Conservation (phyloP, 345 rosid genomes). For the Eucalyptus lansdowneana region DNA sequence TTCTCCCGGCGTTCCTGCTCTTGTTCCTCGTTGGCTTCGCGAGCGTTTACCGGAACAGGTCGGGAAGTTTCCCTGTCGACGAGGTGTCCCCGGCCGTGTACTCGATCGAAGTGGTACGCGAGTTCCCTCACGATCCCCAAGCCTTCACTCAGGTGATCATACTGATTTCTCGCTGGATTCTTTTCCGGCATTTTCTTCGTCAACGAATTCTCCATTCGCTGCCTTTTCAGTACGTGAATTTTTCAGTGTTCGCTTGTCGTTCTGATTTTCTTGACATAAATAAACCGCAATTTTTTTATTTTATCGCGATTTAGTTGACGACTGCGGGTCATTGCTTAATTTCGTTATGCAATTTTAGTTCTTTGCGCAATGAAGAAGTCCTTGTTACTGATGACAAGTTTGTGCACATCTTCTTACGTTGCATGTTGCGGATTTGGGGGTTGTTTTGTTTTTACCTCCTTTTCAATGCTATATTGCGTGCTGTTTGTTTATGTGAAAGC, state of each 20-base stretch:
- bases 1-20: slow-evolving; percentile 12
- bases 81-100: slow-evolving; percentile 2
- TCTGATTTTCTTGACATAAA: not conserved
- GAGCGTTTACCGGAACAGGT: slow-evolving; percentile 17
- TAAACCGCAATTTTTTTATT: not conserved
- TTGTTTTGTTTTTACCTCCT: not conserved
- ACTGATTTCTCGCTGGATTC: not conserved
- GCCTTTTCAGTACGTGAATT: not conserved
- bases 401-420: not conserved
- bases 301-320: not conserved
- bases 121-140: slow-evolving; percentile 51
- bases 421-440: not conserved
- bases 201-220: not conserved
- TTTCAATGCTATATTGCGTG: not conserved
- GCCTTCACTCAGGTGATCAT: slow-evolving; percentile 62
- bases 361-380: not conserved
- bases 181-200: not conserved
- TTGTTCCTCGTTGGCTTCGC: slow-evolving; percentile 13
- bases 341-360: not conserved
- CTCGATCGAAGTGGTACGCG: slow-evolving; percentile 40
- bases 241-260: not conserved
- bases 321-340: not conserved
- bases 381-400: not conserved
- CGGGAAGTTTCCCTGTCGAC: not conserved
- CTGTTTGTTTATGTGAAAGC: not conserved